Evolutionary conservation across 441 rosid species (phyloP), one percentile per base, ranked within the genome.

Genomic region (Theobroma grandiflorum): DNA sequence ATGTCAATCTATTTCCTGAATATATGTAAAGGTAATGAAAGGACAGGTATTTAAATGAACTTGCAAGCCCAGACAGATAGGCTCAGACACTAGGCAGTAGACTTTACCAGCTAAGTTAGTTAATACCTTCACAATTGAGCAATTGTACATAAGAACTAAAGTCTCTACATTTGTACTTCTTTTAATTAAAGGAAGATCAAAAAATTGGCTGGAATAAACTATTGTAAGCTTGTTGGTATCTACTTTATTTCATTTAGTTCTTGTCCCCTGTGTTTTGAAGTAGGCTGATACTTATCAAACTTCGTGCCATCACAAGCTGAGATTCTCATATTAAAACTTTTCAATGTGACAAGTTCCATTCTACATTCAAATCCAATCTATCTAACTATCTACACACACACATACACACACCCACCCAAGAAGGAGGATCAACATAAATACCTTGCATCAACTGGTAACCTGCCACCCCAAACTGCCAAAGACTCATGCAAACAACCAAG

Each of bases 391-490:
- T 7, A 20, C 15, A 55, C 18, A 47, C n/a, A 31, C 33, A 35
- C 1, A 45, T 47, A n/a, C n/a, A 20, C 15, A 55, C 18, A 47
- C n/a, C 16, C 33, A 35, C 1, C 22, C 20, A 47, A 35, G 14
- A 26, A 68, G 49, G 16, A 57, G 16, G 6, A 66, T 49, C 4
- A 50, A 74, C 20, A 14, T 31, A 43, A 75, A 74, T 88, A 91
- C 97, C 94, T 92, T 15, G 92, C 92, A 84, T 92, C 92, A 71
- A 87, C 79, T 12, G 96, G 94, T 80, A 97, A 84, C 79, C 89
- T 90, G 80, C 87, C 86, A 18, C 86, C 91, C 89, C 96, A 90
- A 83, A 90, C 92, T 35, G 87, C 89, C 85, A 88, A 81, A 74
- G 99, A 95, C 75, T 90, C 92, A 3, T 88, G 92, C 80, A 95